A percentile compares a stretch with the other conserved stretches of the same genome.
phyloP scores from a whole-genome alignment of 495 filamentous ascomycete species.

The Podospora comata region DNA sequence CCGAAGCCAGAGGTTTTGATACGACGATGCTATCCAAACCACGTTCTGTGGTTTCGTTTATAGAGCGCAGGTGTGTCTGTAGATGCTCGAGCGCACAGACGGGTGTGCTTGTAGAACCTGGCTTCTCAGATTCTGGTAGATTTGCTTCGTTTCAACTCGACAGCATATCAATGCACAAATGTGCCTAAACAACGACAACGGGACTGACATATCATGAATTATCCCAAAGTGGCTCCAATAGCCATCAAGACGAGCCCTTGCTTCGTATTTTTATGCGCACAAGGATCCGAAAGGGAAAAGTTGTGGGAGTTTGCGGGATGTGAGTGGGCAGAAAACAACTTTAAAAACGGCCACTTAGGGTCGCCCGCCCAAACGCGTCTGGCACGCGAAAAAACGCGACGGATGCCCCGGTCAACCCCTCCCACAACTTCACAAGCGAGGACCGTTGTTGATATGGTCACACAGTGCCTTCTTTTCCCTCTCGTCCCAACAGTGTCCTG shows the following conservation, averaged over 20 bases:
- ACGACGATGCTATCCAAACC: neutral
- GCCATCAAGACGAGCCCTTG: constrained; percentile 17
- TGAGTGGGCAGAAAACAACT: constrained; percentile 14
- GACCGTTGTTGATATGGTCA: neutral
- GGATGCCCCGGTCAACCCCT: constrained; percentile 1
- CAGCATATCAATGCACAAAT: constrained; percentile 7
- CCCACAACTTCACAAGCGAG: neutral
- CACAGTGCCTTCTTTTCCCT: neutral
- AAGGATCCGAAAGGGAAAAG: neutral
- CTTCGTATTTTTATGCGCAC: constrained; percentile 24
- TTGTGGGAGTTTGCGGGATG: neutral
- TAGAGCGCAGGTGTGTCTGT: neutral
- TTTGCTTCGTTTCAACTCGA: constrained; percentile 7
- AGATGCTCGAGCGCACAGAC: neutral
- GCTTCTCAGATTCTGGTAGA: constrained; percentile 2
- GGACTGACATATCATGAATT: neutral
- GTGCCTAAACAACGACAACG: neutral
- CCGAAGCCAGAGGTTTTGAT: neutral
- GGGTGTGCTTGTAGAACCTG: neutral
- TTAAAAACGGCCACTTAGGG: constrained; percentile 4
- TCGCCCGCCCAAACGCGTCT: constrained; percentile 10
- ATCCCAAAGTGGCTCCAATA: constrained; percentile 2
- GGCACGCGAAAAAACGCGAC: constrained; percentile 24
- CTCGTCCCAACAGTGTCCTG: neutral
- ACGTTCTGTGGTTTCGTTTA: neutral